Evolutionary conservation across 1,139 yeast genomes (phyloP), one percentile per base, ranked within the genome.

Genomic region (Geotrichum europaeum): DNA sequence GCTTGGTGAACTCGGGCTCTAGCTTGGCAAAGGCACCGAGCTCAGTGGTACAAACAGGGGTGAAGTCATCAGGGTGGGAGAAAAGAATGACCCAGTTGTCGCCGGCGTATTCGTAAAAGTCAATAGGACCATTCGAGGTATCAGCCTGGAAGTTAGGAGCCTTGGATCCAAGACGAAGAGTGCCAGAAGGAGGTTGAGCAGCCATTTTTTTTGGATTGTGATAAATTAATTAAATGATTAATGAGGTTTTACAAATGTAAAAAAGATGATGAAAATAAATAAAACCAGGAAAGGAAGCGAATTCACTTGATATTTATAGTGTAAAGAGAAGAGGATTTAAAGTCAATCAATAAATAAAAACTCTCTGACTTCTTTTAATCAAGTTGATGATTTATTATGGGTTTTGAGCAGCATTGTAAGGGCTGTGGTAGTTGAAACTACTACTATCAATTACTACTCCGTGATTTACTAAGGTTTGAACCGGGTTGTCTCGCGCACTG

Each of bases 1-100:
- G 83, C 78, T 84, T 82, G 72, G 85, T 79, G 73, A 89, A 89
- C 75, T 89, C 95, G 55, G 89, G 89, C 77, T 87, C 89, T 72
- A 89, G 80, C 73, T 86, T 84, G 69, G 94, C 91, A 70, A 89
- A 87, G 12, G 95, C 96, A 65, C 96, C 96, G 66, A 89, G 81
- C 78, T 89, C 96, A 62, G 96, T 89, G 67, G 96, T 89, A 78
- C 96, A 89, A 58, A 89, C 94, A 60, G 96, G 96, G 56, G 96
- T 89, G 79, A 85, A 87, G 72, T 87, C 95, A 71, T 85, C 95
- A 64, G 96, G 96, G 76, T 89, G 96, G 50, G 92, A 85, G 78
- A 89, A 89, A 69, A 89, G 80, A 62, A 89, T 83, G 61, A 83
- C 86, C 96, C 96, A 89, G 63, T 82, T 76, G 74, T 84, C 84